Evolutionary conservation across 2,329 filamentous ascomycete genomes (phyloP).

Genomic region (Coniochaeta ligniaria): DNA sequence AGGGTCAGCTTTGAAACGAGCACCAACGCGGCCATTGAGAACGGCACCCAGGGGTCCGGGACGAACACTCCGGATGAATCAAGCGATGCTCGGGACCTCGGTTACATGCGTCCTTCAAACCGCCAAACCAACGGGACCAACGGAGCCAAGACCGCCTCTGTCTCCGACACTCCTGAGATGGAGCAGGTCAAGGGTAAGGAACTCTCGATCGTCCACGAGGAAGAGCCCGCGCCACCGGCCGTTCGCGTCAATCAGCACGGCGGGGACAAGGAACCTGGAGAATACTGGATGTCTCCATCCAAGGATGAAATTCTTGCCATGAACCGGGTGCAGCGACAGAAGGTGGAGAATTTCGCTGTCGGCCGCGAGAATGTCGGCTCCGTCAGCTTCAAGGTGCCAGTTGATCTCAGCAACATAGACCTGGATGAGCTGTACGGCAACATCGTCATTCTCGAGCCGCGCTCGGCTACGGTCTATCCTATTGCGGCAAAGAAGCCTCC

Average conservation of each 20-base stretch:
- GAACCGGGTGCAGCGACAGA: constrained; percentile 71
- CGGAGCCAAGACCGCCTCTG: constrained; percentile 26
- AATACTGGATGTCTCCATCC: constrained; percentile 81
- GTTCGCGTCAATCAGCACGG: constrained; percentile 25
- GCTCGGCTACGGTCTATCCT: constrained; percentile 83
- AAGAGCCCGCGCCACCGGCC: constrained; percentile 38
- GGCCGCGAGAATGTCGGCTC: constrained; percentile 76
- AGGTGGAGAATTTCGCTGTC: constrained; percentile 68
- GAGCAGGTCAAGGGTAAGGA: constrained; percentile 69
- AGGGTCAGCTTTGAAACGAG: constrained; percentile 85
- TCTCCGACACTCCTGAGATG: constrained; percentile 42
- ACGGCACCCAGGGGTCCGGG: constrained; percentile 25
- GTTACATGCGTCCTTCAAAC: constrained; percentile 48
- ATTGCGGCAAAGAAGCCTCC: constrained; percentile 71
- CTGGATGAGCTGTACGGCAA: constrained; percentile 72
- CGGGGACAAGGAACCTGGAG: constrained; percentile 46
- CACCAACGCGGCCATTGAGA: constrained; percentile 37
- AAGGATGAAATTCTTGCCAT: constrained; percentile 70
- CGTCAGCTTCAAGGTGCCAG: constrained; percentile 72
- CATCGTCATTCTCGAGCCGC: constrained; percentile 69
- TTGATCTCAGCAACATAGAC: constrained; percentile 74
- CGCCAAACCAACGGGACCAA: constrained; percentile 34
- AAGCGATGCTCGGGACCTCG: constrained; percentile 51
- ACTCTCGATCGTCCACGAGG: constrained; percentile 71
- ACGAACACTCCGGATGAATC: constrained; percentile 33